These are phyloP conservation scores for Epichloe coenophiala DNA, from an alignment of 2,329 filamentous ascomycete species.

Conservation along the genomic window DNA sequence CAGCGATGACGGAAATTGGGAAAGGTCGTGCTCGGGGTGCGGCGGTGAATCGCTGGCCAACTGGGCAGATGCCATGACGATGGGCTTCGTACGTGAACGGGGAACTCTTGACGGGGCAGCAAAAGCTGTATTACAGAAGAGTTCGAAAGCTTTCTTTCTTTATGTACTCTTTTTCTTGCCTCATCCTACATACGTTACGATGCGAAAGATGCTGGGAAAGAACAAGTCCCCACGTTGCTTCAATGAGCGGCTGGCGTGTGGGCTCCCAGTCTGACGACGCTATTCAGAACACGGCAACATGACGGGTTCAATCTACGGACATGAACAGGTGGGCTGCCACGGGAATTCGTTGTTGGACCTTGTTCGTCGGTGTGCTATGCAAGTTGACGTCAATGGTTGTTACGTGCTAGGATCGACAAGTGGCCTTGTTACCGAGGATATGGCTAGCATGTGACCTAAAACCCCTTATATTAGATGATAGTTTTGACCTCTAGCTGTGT, in stretches of 20 bases:
- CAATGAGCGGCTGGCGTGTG: conserved; percentile 1
- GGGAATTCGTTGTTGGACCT: conserved; percentile 14
- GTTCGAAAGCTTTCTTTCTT: neutral
- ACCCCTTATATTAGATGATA: too few relatives aligned
- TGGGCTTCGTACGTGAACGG: too few relatives aligned
- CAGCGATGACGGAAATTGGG: too few relatives aligned
- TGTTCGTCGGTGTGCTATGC: conserved; percentile 14
- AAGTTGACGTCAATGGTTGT: neutral
- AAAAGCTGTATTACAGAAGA: too few relatives aligned
- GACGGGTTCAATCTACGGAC: conserved; percentile 5
- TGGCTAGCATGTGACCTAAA: too few relatives aligned
- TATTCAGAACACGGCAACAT: conserved; percentile 6
- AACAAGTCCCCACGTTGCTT: conserved; percentile 12
- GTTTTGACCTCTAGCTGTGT: too few relatives aligned
- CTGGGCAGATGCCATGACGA: too few relatives aligned
- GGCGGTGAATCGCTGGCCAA: too few relatives aligned
- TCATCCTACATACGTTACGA: neutral
- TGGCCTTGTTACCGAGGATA: too few relatives aligned
- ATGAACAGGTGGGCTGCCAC: conserved; percentile 7
- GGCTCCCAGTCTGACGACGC: neutral
- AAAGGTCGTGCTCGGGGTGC: too few relatives aligned
- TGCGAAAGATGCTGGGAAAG: neutral
- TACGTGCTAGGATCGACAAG: too few relatives aligned
- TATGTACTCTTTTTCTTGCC: neutral
- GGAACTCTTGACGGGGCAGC: too few relatives aligned